These are phyloP conservation scores for Pseudocercospora vitis DNA, from an alignment of 2,329 filamentous ascomycete species.

Conservation along the genomic window DNA sequence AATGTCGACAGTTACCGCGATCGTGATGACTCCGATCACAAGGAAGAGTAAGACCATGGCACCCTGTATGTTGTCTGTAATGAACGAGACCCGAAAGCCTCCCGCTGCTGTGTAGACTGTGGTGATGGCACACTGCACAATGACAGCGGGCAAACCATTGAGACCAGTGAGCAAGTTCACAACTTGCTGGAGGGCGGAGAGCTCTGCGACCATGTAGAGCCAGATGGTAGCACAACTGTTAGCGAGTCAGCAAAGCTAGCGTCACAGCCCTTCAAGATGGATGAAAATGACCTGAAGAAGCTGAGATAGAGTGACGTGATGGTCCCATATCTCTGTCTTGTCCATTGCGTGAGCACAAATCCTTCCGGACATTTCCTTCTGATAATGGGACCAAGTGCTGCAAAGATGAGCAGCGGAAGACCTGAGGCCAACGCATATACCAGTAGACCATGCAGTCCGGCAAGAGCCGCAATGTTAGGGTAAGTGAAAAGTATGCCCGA, in stretches of 20 bases:
- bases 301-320: constrained; percentile 71
- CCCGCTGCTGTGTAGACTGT: constrained; percentile 79
- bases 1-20: constrained; percentile 73
- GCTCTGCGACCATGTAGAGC: constrained; percentile 81
- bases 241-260: constrained; percentile 11
- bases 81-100: constrained; percentile 79
- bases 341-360: constrained; percentile 84
- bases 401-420: constrained; percentile 72
- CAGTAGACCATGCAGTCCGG: constrained; percentile 74
- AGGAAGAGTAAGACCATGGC: constrained; percentile 74
- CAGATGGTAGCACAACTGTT: constrained; percentile 71
- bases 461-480: constrained; percentile 74
- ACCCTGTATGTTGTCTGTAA: constrained; percentile 81
- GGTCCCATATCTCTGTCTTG: constrained; percentile 72
- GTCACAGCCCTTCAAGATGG: not conserved
- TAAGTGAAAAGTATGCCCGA: constrained; percentile 83
- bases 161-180: constrained; percentile 72
- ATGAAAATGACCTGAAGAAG: constrained; percentile 60
- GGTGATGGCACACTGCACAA: constrained; percentile 74
- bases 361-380: constrained; percentile 77
- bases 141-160: constrained; percentile 70
- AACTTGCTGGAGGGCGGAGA: constrained; percentile 79
- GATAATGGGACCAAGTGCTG: constrained; percentile 72
- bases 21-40: constrained; percentile 73
- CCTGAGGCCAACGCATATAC: constrained; percentile 73